These are phyloP conservation scores for Mycothermus thermophilus DNA, from an alignment of 495 filamentous ascomycete species.

Conservation along the genomic window DNA sequence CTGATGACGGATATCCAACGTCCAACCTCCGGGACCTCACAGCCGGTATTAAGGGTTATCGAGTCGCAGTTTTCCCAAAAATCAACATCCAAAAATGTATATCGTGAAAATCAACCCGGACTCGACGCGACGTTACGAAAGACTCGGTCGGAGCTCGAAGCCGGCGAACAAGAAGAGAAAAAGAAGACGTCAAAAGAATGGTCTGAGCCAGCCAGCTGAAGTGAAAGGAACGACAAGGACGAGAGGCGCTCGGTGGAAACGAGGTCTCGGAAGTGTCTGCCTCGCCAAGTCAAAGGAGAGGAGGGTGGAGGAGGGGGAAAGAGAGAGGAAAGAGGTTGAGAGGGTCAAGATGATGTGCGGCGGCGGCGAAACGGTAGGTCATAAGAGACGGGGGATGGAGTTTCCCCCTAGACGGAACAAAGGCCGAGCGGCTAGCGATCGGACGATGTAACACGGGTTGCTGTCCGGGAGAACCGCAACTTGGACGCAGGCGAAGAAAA, in stretches of 20 bases:
- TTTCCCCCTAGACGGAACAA: constrained; percentile 1
- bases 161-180: constrained; percentile 1
- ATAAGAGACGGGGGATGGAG: constrained; percentile 27
- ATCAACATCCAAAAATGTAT: not conserved
- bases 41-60: constrained; percentile 6
- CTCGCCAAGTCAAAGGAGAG: constrained; percentile 17
- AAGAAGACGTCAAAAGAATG: constrained; percentile 34
- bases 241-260: constrained; percentile 22
- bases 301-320: constrained; percentile 10
- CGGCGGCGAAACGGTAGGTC: constrained; percentile 35
- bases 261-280: constrained; percentile 18
- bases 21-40: constrained; percentile 3
- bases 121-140: constrained; percentile 3
- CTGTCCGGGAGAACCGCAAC: not conserved
- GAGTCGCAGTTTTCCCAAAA: constrained; percentile 1
- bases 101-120: not conserved
- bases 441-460: constrained; percentile 7
- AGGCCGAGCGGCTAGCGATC: constrained; percentile 9
- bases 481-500: constrained; percentile 1
- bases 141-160: constrained; percentile 3
- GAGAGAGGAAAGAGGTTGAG: constrained; percentile 8
- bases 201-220: constrained; percentile 47
- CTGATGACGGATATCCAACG: not conserved
- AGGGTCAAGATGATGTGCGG: constrained; percentile 19
- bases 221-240: constrained; percentile 25